Conservation (phyloP, 2,329 filamentous ascomycete species). For the Venturia aucupariae region DNA sequence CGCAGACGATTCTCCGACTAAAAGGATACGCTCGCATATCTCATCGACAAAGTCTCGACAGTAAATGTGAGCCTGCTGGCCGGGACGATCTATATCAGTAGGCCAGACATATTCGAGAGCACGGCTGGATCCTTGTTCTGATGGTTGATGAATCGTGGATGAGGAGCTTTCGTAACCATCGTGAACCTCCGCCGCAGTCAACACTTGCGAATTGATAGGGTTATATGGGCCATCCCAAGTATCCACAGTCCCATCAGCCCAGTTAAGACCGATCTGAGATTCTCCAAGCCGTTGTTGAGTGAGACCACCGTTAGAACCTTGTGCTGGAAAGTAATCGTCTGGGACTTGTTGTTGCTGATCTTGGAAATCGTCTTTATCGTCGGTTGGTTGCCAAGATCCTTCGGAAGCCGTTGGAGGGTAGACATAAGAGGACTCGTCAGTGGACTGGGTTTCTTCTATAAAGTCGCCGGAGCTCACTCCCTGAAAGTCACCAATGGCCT, state of each 20-base stretch:
- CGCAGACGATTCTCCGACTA: no score
- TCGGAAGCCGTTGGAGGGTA: no score
- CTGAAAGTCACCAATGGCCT: no score
- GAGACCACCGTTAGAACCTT: background rate
- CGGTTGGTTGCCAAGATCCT: no score
- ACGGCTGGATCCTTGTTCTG: background rate
- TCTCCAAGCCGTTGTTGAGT: background rate
- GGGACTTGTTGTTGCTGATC: background rate
- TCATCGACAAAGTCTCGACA: no score
- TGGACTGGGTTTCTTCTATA: no score
- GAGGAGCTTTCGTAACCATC: background rate
- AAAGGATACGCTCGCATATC: no score
- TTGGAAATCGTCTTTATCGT: background rate
- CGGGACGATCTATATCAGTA: background rate
- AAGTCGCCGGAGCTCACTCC: no score
- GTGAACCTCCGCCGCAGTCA: background rate
- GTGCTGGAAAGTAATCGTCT: background rate
- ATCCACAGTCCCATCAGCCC: background rate
- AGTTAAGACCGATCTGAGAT: background rate
- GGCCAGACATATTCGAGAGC: background rate
- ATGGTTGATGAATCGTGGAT: background rate
- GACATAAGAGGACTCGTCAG: no score
- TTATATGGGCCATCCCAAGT: background rate
- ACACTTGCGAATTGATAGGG: background rate
- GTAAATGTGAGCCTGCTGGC: background rate